These are phyloP conservation scores for Globisporangium ultimum DNA, from an alignment of 352 stramenopile species.

Conservation along the genomic window DNA sequence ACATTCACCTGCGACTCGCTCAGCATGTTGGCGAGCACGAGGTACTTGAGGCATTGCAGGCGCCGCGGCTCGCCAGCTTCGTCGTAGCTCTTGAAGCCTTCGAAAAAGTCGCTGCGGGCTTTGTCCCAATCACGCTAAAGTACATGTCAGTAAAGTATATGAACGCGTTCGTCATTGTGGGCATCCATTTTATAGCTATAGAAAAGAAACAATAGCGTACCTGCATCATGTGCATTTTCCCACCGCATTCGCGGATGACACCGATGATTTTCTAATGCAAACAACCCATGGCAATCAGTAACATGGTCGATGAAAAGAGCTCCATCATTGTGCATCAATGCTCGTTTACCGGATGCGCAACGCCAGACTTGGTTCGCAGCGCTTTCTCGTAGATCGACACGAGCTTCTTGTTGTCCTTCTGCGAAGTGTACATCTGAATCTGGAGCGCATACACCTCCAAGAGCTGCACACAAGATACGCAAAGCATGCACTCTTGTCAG, in stretches of 20 bases:
- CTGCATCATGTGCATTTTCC: conserved; percentile 96
- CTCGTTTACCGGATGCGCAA: conserved; percentile 79
- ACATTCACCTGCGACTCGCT: conserved; percentile 94
- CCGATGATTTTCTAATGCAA: conserved; percentile 87
- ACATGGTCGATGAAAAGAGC: too few relatives aligned
- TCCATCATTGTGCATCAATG: neutral
- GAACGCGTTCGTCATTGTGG: neutral
- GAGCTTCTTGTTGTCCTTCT: conserved; percentile 93
- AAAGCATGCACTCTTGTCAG: conserved; percentile 9
- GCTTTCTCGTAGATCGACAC: conserved; percentile 92
- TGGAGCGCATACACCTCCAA: conserved; percentile 93
- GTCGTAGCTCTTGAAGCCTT: conserved; percentile 96
- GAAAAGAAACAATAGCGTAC: conserved; percentile 11
- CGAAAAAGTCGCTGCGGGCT: conserved; percentile 92
- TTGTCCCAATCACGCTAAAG: conserved; percentile 89
- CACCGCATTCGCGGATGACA: conserved; percentile 93
- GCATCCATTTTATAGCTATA: neutral
- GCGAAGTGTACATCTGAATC: conserved; percentile 92
- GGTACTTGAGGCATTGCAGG: conserved; percentile 93
- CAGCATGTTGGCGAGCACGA: conserved; percentile 95
- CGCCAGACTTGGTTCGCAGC: conserved; percentile 84
- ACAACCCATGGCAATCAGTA: too few relatives aligned
- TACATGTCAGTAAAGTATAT: neutral
- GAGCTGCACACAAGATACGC: conserved; percentile 42
- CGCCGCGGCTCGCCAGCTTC: conserved; percentile 91